These are phyloP conservation scores for Neonectria coccinea DNA, from an alignment of 2,329 filamentous ascomycete species.

Conservation along the genomic window DNA sequence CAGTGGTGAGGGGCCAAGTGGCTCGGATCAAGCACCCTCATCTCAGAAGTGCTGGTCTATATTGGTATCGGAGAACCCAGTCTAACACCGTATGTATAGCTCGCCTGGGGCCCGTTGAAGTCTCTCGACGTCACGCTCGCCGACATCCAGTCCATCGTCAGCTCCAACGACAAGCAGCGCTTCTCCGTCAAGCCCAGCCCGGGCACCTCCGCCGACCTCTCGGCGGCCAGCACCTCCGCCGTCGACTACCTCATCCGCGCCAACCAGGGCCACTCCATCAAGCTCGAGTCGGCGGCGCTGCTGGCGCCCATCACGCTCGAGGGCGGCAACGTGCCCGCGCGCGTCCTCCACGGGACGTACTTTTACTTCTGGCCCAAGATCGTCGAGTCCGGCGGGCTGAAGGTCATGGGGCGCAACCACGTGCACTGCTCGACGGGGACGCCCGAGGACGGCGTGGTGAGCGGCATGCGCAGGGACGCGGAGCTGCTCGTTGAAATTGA, in stretches of 20 bases:
- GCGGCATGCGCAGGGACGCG: conserved; percentile 83
- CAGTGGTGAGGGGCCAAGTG: not conserved
- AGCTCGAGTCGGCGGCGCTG: conserved; percentile 76
- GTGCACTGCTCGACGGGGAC: conserved; percentile 89
- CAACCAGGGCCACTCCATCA: conserved; percentile 93
- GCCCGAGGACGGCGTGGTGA: conserved; percentile 72
- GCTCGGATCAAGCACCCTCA: not conserved
- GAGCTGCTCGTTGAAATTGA: conserved; percentile 85
- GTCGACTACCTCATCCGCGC: conserved; percentile 88
- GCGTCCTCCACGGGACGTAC: conserved; percentile 90
- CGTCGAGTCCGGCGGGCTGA: conserved; percentile 79
- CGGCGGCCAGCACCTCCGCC: conserved; percentile 58
- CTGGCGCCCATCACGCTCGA: conserved; percentile 75
- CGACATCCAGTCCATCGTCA: conserved; percentile 78
- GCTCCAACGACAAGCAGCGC: conserved; percentile 87
- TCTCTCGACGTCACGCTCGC: conserved; percentile 78
- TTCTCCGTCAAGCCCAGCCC: conserved; percentile 78
- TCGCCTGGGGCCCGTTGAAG: conserved; percentile 69
- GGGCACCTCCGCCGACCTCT: conserved; percentile 41
- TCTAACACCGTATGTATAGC: conserved; percentile 49
- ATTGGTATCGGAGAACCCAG: not conserved
- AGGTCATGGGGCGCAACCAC: conserved; percentile 85
- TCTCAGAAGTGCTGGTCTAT: not conserved
- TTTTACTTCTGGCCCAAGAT: conserved; percentile 84
- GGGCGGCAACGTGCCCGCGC: conserved; percentile 68